These are phyloP conservation scores for Cyclotella sp. DNA, from an alignment of 108 stramenopile genomes.

Conservation along the genomic window DNA sequence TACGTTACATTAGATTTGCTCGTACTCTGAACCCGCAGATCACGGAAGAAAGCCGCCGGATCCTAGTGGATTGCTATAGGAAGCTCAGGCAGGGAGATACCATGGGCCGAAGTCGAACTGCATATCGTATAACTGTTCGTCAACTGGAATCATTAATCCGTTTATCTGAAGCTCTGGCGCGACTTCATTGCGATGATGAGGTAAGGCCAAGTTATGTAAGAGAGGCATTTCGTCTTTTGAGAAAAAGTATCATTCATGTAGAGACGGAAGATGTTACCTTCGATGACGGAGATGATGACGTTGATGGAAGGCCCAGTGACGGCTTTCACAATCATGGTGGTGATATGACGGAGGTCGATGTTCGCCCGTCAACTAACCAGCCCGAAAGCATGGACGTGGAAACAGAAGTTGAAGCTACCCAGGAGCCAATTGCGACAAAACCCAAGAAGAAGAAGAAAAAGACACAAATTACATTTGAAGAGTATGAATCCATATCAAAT, in stretches of 20 bases:
- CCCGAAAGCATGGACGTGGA: conserved; percentile 46
- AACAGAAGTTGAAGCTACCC: conserved; percentile 26
- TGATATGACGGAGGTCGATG: conserved; percentile 20
- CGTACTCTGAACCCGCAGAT: conserved; percentile 90
- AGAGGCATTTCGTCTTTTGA: conserved; percentile 94
- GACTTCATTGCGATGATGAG: conserved; percentile 91
- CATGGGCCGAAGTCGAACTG: conserved; percentile 91
- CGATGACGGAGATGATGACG: conserved; percentile 88
- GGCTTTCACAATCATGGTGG: conserved; percentile 45
- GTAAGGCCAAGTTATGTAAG: conserved; percentile 90
- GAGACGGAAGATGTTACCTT: conserved; percentile 96
- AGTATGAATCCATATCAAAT: conserved; percentile 93
- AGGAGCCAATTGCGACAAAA: conserved; percentile 47
- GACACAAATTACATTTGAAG: conserved; percentile 94
- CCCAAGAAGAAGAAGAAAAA: conserved; percentile 86
- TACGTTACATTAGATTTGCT: conserved; percentile 96
- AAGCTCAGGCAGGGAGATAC: conserved; percentile 95
- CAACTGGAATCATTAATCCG: conserved; percentile 99
- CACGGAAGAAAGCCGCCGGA: conserved; percentile 79
- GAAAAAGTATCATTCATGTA: conserved; percentile 96
- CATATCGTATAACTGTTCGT: conserved; percentile 99
- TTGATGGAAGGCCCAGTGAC: conserved; percentile 37
- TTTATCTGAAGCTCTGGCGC: conserved; percentile 95
- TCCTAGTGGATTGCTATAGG: conserved; percentile 97
- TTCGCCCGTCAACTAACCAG: conserved; percentile 46